These are phyloP conservation scores for Xylaria nigripes DNA, from an alignment of 495 filamentous ascomycete species.

Conservation along the genomic window DNA sequence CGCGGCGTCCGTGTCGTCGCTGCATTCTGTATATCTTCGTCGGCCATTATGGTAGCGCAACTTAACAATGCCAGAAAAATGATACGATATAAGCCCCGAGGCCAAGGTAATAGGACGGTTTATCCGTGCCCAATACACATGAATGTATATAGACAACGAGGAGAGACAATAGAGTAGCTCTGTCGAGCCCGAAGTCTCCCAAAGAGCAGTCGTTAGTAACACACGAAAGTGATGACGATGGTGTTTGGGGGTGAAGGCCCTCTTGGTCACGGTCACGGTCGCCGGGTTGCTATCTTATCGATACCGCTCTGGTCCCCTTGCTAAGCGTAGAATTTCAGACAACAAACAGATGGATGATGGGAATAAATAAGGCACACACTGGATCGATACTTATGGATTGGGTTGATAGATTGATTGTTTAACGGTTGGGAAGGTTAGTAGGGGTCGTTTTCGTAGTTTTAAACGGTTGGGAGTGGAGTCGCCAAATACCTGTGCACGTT, in stretches of 20 bases:
- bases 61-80: background rate
- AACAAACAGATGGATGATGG: background rate
- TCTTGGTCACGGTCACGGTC: too few species aligned
- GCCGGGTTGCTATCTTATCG: conserved; percentile 7
- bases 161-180: background rate
- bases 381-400: conserved; percentile 9
- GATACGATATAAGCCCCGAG: background rate
- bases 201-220: background rate
- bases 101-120: background rate
- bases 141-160: background rate
- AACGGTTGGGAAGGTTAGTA: conserved; percentile 9
- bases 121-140: background rate
- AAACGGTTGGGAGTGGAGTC: conserved; percentile 16
- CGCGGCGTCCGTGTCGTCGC: conserved; percentile 18
- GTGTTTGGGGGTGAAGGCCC: background rate
- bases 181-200: conserved; percentile 2
- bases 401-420: conserved; percentile 5
- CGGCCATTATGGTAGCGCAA: conserved; percentile 3
- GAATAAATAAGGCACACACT: background rate
- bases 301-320: background rate
- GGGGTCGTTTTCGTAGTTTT: conserved; percentile 11
- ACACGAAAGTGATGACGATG: background rate
- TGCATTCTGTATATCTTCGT: conserved; percentile 12
- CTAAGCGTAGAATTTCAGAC: too few species aligned
- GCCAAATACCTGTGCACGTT: background rate